A percentile compares a stretch with the other conserved stretches of the same genome.
These are phyloP conservation scores for Candida pseudofarinosa DNA, from an alignment of 805 yeast species.

Conservation along the genomic window DNA sequence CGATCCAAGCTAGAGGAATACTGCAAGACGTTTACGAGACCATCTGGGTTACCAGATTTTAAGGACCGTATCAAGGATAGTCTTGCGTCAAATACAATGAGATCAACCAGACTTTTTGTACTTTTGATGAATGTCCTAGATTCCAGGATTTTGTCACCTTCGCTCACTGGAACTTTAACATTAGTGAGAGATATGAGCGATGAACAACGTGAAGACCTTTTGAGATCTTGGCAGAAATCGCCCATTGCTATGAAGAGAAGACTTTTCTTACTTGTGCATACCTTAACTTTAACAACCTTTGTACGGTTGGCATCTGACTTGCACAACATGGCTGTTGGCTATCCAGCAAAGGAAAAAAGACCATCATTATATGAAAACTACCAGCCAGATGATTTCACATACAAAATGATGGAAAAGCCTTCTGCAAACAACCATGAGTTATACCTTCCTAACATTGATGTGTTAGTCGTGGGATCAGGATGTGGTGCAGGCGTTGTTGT, in stretches of 20 bases:
- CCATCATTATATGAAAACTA: slow-evolving; percentile 24
- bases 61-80: slow-evolving; percentile 12
- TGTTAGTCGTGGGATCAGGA: slow-evolving; percentile 49
- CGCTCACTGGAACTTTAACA: slow-evolving; percentile 31
- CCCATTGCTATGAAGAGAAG: slow-evolving; percentile 31
- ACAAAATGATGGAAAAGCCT: slow-evolving; percentile 30
- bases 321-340: slow-evolving; percentile 35
- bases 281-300: slow-evolving; percentile 23
- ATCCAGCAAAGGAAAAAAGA: slow-evolving; percentile 31
- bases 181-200: slow-evolving; percentile 33
- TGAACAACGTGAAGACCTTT: slow-evolving; percentile 26
- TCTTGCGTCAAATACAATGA: slow-evolving; percentile 12
- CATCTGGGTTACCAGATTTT: slow-evolving; percentile 28
- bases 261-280: slow-evolving; percentile 26
- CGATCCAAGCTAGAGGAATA: slow-evolving; percentile 27
- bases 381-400: slow-evolving; percentile 20
- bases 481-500: slow-evolving; percentile 53
- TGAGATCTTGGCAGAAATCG: slow-evolving; percentile 40
- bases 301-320: slow-evolving; percentile 25
- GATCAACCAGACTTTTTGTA: slow-evolving; percentile 18
- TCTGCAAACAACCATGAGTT: slow-evolving; percentile 23
- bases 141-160: slow-evolving; percentile 29
- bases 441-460: slow-evolving; percentile 39
- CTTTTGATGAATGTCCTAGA: slow-evolving; percentile 22
- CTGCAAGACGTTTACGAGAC: slow-evolving; percentile 18